Percentiles rank a stretch among this genome's conserved stretches.
Conservation (phyloP, 1,284 basidiomycete genomes). For the Irpex sp. region DNA sequence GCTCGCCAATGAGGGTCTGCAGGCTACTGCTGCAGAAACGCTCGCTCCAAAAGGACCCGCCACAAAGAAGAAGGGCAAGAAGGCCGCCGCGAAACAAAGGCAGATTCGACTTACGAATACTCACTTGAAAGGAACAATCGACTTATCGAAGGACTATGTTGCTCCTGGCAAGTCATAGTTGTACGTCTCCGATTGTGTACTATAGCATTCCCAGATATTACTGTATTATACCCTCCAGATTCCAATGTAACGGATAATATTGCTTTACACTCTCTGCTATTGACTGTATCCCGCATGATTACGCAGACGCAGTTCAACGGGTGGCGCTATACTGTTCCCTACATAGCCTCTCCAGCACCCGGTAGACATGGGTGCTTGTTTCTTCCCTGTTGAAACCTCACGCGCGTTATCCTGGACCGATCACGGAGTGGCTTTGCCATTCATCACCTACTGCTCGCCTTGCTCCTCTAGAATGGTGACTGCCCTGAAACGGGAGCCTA, state of each 20-base stretch:
- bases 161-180: conserved; percentile 41
- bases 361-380: no score
- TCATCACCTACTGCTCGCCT: no score
- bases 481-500: no score
- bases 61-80: conserved; percentile 80
- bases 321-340: no score
- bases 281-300: no score
- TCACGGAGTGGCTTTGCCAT: no score
- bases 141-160: conserved; percentile 72
- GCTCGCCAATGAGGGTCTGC: conserved; percentile 74
- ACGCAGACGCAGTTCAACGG: no score
- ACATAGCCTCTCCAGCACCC: no score
- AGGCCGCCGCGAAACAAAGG: conserved; percentile 69
- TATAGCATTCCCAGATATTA: not conserved
- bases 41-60: conserved; percentile 50
- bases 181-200: not conserved
- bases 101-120: conserved; percentile 84
- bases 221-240: not conserved
- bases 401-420: no score
- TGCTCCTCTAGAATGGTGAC: no score
- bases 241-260: not conserved
- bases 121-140: conserved; percentile 81
- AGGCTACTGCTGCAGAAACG: conserved; percentile 62
- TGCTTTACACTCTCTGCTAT: no score
- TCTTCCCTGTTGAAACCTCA: no score